Conservation (phyloP, 768 basidiomycete species). For the Boletus sensibilis region DNA sequence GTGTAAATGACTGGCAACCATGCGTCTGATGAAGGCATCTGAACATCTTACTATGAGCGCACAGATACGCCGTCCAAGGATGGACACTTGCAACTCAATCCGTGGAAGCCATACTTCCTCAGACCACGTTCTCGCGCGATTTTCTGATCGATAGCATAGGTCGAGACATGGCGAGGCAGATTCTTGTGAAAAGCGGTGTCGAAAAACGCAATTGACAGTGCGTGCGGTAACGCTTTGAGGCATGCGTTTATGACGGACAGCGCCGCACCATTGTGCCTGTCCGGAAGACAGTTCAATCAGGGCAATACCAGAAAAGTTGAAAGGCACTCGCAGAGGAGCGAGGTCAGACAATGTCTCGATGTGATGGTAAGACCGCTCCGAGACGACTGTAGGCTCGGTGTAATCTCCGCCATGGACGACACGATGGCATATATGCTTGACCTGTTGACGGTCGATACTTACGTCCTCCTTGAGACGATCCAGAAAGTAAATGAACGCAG, state of each 20-base stretch:
- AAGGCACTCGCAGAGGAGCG: slow-evolving; percentile 66
- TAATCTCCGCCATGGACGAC: slow-evolving; percentile 90
- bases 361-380: slow-evolving; percentile 64
- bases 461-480: slow-evolving; percentile 42
- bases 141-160: slow-evolving; percentile 71
- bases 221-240: slow-evolving; percentile 58
- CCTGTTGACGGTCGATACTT: slow-evolving; percentile 41
- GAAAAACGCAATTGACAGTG: slow-evolving; percentile 80
- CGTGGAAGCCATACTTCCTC: slow-evolving; percentile 92
- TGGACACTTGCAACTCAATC: slow-evolving; percentile 57
- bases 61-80: neutral
- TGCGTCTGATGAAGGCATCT: slow-evolving; percentile 69
- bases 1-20: slow-evolving; percentile 56
- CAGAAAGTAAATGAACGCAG: slow-evolving; percentile 64
- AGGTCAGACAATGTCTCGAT: slow-evolving; percentile 75
- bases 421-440: slow-evolving; percentile 65
- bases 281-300: neutral
- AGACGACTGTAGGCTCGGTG: slow-evolving; percentile 66
- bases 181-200: slow-evolving; percentile 84
- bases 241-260: slow-evolving; percentile 61
- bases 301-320: neutral
- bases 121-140: slow-evolving; percentile 65
- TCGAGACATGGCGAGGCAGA: slow-evolving; percentile 72
- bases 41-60: slow-evolving; percentile 2
- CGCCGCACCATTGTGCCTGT: slow-evolving; percentile 62